These are phyloP conservation scores for Pythium dissotocum DNA, from an alignment of 352 stramenopile genomes.

Conservation along the genomic window DNA sequence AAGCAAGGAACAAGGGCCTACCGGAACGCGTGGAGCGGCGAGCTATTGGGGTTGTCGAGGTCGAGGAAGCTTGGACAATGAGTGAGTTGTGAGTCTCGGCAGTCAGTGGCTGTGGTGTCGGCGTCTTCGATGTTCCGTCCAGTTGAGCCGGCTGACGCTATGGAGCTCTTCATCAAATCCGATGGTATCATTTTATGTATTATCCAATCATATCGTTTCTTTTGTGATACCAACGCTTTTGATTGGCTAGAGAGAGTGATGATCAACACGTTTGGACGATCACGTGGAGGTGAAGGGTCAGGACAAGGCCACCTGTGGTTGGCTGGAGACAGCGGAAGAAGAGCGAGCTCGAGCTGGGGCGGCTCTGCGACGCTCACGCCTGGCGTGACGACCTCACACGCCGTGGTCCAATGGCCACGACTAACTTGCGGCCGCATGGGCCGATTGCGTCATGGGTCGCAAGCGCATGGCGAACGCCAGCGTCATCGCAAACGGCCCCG, in stretches of 20 bases:
- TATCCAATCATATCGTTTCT: not conserved
- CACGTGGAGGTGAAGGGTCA: too few relatives aligned
- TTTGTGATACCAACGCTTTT: conserved; percentile 2
- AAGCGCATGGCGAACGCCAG: too few relatives aligned
- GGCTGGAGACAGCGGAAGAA: not conserved
- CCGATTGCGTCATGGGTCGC: too few relatives aligned
- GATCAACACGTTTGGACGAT: conserved; percentile 4
- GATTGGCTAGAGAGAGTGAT: conserved; percentile 12
- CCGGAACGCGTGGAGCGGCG: not conserved
- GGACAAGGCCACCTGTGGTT: not conserved
- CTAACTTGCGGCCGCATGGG: too few relatives aligned
- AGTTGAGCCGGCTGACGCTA: not conserved
- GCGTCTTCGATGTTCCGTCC: not conserved
- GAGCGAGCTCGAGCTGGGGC: too few relatives aligned
- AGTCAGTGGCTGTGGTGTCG: not conserved
- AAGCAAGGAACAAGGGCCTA: conserved; percentile 7
- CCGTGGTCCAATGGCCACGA: too few relatives aligned
- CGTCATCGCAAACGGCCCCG: too few relatives aligned
- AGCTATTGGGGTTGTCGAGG: not conserved
- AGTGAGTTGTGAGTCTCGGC: not conserved
- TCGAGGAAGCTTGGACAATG: conserved; percentile 15
- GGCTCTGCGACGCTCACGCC: too few relatives aligned
- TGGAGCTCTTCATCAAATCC: not conserved
- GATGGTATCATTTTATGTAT: not conserved
- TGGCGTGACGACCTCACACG: too few relatives aligned